phyloP scores from a whole-genome alignment of 371 early-diverging fungal species.

The Mortierella sp. region DNA sequence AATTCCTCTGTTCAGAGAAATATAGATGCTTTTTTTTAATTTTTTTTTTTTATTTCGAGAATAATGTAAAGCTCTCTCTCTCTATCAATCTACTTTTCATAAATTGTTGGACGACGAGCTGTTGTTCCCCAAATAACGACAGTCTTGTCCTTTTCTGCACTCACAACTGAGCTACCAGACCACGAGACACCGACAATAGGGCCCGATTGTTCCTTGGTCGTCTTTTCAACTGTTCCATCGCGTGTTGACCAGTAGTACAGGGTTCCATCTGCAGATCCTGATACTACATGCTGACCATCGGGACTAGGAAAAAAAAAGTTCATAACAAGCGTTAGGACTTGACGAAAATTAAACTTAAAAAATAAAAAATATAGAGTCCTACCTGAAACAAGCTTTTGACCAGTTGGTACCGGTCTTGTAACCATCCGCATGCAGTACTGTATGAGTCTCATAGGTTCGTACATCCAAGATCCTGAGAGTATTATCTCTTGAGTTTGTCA shows the following conservation, averaged over 20 bases:
- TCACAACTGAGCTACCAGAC: constrained; percentile 72
- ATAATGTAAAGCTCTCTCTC: neutral
- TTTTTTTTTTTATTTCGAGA: neutral
- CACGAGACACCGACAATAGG: constrained; percentile 76
- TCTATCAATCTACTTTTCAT: constrained; percentile 40
- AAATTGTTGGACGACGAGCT: constrained; percentile 46
- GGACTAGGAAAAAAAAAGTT: constrained; percentile 68
- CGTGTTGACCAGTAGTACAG: constrained; percentile 60
- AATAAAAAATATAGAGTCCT: constrained; percentile 15
- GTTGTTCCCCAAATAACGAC: constrained; percentile 73
- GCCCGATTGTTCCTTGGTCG: constrained; percentile 60
- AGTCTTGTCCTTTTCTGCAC: constrained; percentile 80
- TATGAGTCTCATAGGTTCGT: constrained; percentile 79
- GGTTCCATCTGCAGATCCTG: constrained; percentile 75
- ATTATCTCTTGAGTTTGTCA: constrained; percentile 95
- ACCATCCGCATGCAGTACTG: constrained; percentile 76
- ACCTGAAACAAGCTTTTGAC: constrained; percentile 88
- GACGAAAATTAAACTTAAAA: neutral
- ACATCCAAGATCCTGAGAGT: constrained; percentile 88
- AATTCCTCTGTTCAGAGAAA: no score
- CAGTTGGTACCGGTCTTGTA: constrained; percentile 90
- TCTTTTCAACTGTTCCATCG: constrained; percentile 60
- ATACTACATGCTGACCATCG: constrained; percentile 86
- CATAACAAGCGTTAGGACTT: neutral
- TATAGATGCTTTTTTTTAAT: neutral